Evolutionary conservation across 768 basidiomycete genomes (phyloP).

Genomic region (Mycena rebaudengoi): DNA sequence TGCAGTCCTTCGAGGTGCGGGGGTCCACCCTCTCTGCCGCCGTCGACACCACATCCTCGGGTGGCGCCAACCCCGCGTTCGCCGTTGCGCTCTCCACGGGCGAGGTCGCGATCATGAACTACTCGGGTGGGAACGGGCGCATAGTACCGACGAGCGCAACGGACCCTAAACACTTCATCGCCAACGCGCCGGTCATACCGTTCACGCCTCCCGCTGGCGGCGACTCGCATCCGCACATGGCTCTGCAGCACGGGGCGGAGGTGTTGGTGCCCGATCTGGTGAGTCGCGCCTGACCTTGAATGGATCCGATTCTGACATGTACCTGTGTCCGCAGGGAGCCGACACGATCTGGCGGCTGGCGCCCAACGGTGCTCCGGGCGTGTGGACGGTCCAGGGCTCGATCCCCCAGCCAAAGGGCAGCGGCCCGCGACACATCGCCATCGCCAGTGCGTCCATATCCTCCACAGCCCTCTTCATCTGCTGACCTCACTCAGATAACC

Average conservation of each 20-base stretch:
- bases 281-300: slow-evolving; percentile 22
- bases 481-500: slow-evolving; percentile 43
- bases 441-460: slow-evolving; percentile 42
- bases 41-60: slow-evolving; percentile 56
- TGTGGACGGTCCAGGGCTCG: slow-evolving; percentile 64
- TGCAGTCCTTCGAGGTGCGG: slow-evolving; percentile 67
- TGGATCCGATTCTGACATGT: no score
- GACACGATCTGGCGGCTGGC: slow-evolving; percentile 77
- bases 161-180: slow-evolving; percentile 40
- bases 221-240: slow-evolving; percentile 74
- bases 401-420: slow-evolving; percentile 70
- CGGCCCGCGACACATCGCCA: slow-evolving; percentile 64
- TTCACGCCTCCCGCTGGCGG: slow-evolving; percentile 58
- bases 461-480: background rate
- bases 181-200: slow-evolving; percentile 52
- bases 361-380: slow-evolving; percentile 48
- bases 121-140: slow-evolving; percentile 60
- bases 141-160: slow-evolving; percentile 58
- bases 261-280: slow-evolving; percentile 75
- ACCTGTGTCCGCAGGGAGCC: slow-evolving; percentile 58
- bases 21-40: slow-evolving; percentile 55
- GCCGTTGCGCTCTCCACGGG: slow-evolving; percentile 60
- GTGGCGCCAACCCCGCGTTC: slow-evolving; percentile 62
- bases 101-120: slow-evolving; percentile 69
- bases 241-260: slow-evolving; percentile 61